phyloP scores from a whole-genome alignment of 2,329 filamentous ascomycete genomes.

The Fusarium sp. region DNA sequence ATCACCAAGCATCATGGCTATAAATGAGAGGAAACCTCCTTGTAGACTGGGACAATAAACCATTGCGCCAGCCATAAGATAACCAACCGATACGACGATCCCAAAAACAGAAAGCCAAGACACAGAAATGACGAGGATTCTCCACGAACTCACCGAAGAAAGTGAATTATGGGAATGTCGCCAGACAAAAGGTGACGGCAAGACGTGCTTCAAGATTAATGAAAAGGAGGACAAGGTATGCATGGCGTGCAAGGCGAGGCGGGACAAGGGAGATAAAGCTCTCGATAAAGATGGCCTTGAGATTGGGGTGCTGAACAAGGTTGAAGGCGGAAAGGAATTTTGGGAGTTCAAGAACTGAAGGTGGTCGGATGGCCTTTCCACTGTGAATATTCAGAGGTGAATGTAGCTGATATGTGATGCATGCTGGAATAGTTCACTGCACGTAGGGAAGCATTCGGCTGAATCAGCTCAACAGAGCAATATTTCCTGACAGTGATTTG shows the following conservation, averaged over 20 bases:
- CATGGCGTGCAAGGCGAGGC: background rate
- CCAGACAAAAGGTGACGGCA: background rate
- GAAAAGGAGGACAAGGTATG: background rate
- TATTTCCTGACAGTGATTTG: rapidly evolving
- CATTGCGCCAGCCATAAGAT: rapidly evolving
- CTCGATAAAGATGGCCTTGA: background rate
- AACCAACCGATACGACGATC: rapidly evolving
- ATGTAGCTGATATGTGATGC: too few species aligned
- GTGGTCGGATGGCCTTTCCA: rapidly evolving
- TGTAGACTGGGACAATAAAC: too few species aligned
- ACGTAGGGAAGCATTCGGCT: rapidly evolving
- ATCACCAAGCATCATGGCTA: background rate
- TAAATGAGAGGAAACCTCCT: rapidly evolving
- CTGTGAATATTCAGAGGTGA: rapidly evolving
- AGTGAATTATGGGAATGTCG: background rate
- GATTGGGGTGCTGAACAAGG: background rate
- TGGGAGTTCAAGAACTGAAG: background rate
- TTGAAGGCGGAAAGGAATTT: background rate
- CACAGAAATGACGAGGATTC: background rate
- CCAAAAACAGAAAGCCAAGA: rapidly evolving
- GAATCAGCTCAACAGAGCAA: background rate
- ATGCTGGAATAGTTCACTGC: too few species aligned
- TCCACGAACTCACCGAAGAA: background rate
- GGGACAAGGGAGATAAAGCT: background rate
- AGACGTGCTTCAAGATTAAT: background rate